Conservation (phyloP, 2,329 filamentous ascomycete genomes). For the Aspergillus sp. region DNA sequence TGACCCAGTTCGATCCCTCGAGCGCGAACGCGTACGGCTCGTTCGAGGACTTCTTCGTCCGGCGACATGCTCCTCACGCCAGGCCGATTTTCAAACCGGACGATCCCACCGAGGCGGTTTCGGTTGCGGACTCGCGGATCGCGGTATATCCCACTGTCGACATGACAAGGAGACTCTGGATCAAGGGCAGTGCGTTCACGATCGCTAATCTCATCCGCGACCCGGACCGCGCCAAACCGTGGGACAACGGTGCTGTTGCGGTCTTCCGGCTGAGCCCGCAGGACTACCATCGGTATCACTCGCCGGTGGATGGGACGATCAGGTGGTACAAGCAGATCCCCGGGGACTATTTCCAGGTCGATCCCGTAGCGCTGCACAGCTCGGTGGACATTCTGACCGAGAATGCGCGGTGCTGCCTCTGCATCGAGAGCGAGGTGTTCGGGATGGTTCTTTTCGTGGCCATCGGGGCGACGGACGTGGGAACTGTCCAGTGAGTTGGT, state of each 20-base stretch:
- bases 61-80: constrained; percentile 20
- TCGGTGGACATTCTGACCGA: constrained; percentile 30
- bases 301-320: constrained; percentile 33
- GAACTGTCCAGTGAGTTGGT: constrained; percentile 29
- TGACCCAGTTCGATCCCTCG: constrained; percentile 24
- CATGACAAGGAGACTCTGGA: constrained; percentile 29
- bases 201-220: constrained; percentile 33
- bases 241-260: constrained; percentile 28
- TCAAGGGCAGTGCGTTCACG: constrained; percentile 37
- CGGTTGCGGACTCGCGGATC: constrained; percentile 30
- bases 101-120: constrained; percentile 19
- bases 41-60: constrained; percentile 34
- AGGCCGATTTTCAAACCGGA: constrained; percentile 27
- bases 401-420: constrained; percentile 30
- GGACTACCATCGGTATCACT: constrained; percentile 41
- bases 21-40: constrained; percentile 26
- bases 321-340: constrained; percentile 31
- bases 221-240: constrained; percentile 21
- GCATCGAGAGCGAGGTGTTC: constrained; percentile 32
- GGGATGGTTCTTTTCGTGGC: constrained; percentile 36
- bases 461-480: constrained; percentile 34
- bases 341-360: constrained; percentile 38
- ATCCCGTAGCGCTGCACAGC: constrained; percentile 26
- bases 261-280: constrained; percentile 37
- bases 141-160: constrained; percentile 28